Evolutionary conservation across 345 rosid genomes (phyloP).

Genomic region (Anastatica hierochuntica): DNA sequence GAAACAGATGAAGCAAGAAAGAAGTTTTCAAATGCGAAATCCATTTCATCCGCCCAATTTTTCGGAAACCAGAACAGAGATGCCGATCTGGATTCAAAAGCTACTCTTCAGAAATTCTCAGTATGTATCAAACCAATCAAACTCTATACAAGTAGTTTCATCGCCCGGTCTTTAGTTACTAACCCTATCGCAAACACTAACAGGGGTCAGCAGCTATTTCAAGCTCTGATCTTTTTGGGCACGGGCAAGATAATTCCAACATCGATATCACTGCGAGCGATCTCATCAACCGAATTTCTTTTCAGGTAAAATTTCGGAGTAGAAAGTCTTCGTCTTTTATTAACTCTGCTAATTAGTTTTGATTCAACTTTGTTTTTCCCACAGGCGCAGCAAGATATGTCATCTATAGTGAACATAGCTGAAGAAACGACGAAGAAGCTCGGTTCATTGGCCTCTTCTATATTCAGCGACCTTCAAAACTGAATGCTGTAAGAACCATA

Average conservation of each 20-base stretch:
- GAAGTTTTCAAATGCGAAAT: constrained; percentile 93
- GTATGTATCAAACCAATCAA: constrained; percentile 34
- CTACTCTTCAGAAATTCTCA: constrained; percentile 81
- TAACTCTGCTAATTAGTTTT: no score
- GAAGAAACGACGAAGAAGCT: constrained; percentile 98
- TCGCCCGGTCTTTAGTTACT: no score
- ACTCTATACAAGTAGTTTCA: not conserved
- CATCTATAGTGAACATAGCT: constrained; percentile 82
- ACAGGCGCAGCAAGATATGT: constrained; percentile 96
- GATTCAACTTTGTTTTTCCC: no score
- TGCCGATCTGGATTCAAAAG: constrained; percentile 59
- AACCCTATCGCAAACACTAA: no score
- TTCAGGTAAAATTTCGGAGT: no score
- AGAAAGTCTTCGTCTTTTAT: not conserved
- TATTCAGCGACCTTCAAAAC: constrained; percentile 85
- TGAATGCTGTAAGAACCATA: constrained; percentile 83
- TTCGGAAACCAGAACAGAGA: constrained; percentile 69
- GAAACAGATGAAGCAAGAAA: constrained; percentile 97
- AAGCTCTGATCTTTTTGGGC: constrained; percentile 92
- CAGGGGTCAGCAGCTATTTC: constrained; percentile 93
- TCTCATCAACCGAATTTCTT: constrained; percentile 78
- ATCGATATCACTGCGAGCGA: constrained; percentile 83
- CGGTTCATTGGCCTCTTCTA: constrained; percentile 68
- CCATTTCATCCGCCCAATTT: constrained; percentile 90
- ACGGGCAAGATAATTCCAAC: constrained; percentile 33